A percentile compares a stretch with the other conserved stretches of the same genome.
phyloP scores from a whole-genome alignment of 2,329 filamentous ascomycete genomes.

The Colletotrichum noveboracense region DNA sequence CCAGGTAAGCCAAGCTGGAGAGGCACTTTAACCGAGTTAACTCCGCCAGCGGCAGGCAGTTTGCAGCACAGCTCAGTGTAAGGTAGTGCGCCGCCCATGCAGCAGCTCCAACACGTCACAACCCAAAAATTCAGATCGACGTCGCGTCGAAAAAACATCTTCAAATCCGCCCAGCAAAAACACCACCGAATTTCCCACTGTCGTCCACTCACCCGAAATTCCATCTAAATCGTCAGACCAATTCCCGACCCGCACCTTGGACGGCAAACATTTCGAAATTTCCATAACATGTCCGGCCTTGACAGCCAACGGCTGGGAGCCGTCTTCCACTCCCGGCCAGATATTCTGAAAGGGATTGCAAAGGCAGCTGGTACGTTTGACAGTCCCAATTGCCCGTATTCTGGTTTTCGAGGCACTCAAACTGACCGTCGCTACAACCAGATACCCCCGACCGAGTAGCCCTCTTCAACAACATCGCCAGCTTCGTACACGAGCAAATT shows the following conservation, averaged over 20 bases:
- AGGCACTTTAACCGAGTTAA: slow-evolving; percentile 2
- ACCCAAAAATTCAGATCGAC: slow-evolving; percentile 3
- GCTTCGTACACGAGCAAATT: slow-evolving; percentile 53
- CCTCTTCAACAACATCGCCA: slow-evolving; percentile 63
- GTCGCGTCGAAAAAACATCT: slow-evolving; percentile 13
- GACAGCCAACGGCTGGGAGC: slow-evolving; percentile 54
- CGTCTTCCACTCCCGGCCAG: slow-evolving; percentile 61
- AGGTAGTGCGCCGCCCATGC: neutral
- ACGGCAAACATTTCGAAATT: neutral
- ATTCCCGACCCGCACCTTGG: neutral
- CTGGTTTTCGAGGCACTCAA: neutral
- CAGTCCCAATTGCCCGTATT: neutral
- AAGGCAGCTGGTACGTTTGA: slow-evolving; percentile 54
- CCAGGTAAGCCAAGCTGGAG: neutral
- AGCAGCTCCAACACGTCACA: slow-evolving; percentile 17
- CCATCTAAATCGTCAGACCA: neutral
- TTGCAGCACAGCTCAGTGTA: neutral
- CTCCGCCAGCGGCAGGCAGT: neutral
- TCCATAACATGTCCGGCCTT: slow-evolving; percentile 46
- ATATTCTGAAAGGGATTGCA: slow-evolving; percentile 60
- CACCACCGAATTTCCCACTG: neutral
- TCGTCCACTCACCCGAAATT: neutral
- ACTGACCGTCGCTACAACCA: slow-evolving; percentile 27
- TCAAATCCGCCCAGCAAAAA: neutral
- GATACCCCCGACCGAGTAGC: slow-evolving; percentile 55